phyloP scores from a whole-genome alignment of 345 rosid genomes.

The Rhodamnia argentea region DNA sequence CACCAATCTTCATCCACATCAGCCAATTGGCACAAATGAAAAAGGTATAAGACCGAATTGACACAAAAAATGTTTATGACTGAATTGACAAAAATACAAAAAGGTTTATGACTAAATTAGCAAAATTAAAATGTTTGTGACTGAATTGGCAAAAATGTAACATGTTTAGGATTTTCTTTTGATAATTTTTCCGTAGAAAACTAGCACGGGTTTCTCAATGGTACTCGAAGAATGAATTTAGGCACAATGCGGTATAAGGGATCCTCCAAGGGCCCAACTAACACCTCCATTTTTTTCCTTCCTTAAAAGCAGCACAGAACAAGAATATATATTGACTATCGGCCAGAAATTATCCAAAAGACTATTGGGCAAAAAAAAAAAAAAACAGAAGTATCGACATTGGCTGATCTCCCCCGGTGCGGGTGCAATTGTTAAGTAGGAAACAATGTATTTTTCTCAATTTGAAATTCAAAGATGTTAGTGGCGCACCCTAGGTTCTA shows the following conservation, averaged over 20 bases:
- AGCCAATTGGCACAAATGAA: too few species aligned
- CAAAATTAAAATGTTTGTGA: too few species aligned
- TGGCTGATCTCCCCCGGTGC: background rate
- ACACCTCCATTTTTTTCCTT: background rate
- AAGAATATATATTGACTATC: background rate
- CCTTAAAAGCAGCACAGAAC: background rate
- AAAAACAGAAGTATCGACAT: background rate
- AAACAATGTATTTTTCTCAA: background rate
- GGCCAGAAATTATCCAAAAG: background rate
- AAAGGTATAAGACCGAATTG: too few species aligned
- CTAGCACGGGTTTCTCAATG: too few species aligned
- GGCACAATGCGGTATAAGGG: background rate
- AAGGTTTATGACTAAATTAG: too few species aligned
- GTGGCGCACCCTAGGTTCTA: background rate
- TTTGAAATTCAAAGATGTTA: background rate
- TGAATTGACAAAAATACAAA: too few species aligned
- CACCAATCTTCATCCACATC: too few species aligned
- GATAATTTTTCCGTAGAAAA: too few species aligned
- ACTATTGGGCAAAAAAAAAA: background rate
- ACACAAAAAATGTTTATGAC: too few species aligned
- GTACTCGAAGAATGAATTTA: background rate
- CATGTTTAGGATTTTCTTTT: too few species aligned
- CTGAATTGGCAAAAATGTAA: too few species aligned
- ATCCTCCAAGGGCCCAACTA: background rate
- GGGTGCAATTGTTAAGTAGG: background rate